phyloP scores from a whole-genome alignment of 2,329 filamentous ascomycete genomes.

The Monilinia aucupariae region DNA sequence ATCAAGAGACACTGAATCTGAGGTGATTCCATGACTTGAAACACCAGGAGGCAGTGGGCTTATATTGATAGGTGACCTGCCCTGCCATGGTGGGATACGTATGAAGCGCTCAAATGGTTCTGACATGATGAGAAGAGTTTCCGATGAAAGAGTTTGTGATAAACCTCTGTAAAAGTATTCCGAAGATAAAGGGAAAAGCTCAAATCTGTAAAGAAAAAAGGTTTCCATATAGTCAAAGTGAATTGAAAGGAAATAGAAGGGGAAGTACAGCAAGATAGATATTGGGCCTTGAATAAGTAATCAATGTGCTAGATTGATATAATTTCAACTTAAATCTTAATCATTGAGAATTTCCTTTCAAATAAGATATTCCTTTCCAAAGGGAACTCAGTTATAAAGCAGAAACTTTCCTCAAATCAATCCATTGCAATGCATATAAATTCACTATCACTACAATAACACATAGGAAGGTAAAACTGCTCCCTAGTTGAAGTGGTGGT shows the following conservation, averaged over 20 bases:
- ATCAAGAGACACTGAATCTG: not conserved
- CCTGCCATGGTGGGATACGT: not conserved
- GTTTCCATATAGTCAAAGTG: not conserved
- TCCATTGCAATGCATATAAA: not conserved
- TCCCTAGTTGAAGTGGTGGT: not conserved
- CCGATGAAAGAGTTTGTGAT: not conserved
- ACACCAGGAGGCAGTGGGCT: not conserved
- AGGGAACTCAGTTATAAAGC: not conserved
- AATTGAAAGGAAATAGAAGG: not conserved
- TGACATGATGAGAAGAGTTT: not conserved
- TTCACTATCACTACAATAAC: not conserved
- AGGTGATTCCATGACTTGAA: not conserved
- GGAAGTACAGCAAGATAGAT: no score
- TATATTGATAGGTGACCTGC: not conserved
- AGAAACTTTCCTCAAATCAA: not conserved
- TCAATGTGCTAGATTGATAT: not conserved
- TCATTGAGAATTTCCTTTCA: not conserved
- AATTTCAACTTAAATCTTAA: not conserved
- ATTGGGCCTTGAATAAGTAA: not conserved
- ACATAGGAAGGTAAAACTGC: not conserved
- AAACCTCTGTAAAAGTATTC: not conserved
- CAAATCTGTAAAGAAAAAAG: not conserved
- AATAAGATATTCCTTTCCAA: not conserved
- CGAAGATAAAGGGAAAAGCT: not conserved
- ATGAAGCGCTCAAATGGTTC: not conserved